These are phyloP conservation scores for Avena insularis DNA, from an alignment of 176 grass and related monocot species.

Conservation along the genomic window DNA sequence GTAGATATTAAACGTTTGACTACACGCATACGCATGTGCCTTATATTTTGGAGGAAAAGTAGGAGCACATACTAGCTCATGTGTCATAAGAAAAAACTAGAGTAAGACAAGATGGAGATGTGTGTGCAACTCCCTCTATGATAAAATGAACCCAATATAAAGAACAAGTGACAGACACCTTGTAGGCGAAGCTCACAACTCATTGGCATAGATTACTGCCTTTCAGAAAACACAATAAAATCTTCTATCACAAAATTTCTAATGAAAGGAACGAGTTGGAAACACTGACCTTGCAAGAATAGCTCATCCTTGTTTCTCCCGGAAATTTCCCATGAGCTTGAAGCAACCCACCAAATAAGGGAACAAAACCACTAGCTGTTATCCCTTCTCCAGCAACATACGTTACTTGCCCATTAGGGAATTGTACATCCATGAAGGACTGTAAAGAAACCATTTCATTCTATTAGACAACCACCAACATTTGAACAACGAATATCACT, in stretches of 20 bases:
- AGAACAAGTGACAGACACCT: background rate
- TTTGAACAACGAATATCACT: background rate
- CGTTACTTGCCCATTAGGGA: constrained; percentile 93
- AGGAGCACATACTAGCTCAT: background rate
- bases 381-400: constrained; percentile 93
- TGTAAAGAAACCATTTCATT: constrained; percentile 46
- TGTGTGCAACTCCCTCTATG: background rate
- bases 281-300: constrained; percentile 80
- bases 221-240: background rate
- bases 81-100: background rate
- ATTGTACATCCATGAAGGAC: constrained; percentile 97
- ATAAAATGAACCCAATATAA: constrained; percentile 20
- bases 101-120: background rate
- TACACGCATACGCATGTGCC: background rate
- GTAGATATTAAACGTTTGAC: background rate
- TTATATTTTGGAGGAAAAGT: background rate
- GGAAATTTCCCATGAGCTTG: constrained; percentile 93
- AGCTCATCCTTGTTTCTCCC: constrained; percentile 88
- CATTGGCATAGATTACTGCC: background rate
- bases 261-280: constrained; percentile 26
- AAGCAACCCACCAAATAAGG: constrained; percentile 81
- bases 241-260: background rate
- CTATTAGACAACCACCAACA: background rate
- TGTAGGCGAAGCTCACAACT: background rate
- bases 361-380: constrained; percentile 81